Percentiles rank a stretch among this genome's conserved stretches.
These are phyloP conservation scores for Xylariomycetidae sp. DNA, from an alignment of 2,329 filamentous ascomycete genomes.

Conservation along the genomic window DNA sequence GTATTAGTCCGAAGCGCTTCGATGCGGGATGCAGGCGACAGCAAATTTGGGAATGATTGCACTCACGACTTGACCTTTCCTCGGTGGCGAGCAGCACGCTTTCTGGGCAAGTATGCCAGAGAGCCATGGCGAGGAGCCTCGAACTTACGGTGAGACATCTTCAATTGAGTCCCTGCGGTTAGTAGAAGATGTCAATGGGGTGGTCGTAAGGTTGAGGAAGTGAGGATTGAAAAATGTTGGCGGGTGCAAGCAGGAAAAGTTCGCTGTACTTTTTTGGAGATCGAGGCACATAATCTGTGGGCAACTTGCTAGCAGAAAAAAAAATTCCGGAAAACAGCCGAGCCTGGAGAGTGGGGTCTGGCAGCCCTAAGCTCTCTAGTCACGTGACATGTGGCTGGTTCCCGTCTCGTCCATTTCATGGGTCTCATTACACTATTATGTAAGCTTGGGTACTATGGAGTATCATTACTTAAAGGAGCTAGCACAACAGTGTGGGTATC, in stretches of 20 bases:
- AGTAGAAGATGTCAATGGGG: slow-evolving; percentile 29
- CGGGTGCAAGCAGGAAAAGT: slow-evolving; percentile 15
- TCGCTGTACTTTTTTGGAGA: slow-evolving; percentile 16
- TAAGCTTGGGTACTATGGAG: too few relatives aligned
- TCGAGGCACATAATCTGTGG: too few relatives aligned
- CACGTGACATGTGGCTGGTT: too few relatives aligned
- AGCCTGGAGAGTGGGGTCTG: slow-evolving; percentile 9
- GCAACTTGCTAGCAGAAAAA: too few relatives aligned
- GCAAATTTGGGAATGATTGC: slow-evolving; percentile 7
- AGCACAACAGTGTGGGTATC: too few relatives aligned
- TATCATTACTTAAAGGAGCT: too few relatives aligned
- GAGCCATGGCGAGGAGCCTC: slow-evolving; percentile 94
- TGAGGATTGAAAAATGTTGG: slow-evolving; percentile 17
- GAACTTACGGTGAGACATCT: slow-evolving; percentile 52
- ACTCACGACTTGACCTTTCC: slow-evolving; percentile 98
- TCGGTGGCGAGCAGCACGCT: slow-evolving; percentile 89
- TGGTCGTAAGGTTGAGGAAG: slow-evolving; percentile 21
- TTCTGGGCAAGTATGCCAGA: slow-evolving; percentile 81
- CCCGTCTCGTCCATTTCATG: too few relatives aligned
- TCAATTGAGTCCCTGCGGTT: slow-evolving; percentile 29
- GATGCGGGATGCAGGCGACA: too few relatives aligned
- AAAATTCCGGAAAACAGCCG: slow-evolving; percentile 23
- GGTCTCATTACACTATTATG: too few relatives aligned
- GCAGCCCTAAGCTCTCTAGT: too few relatives aligned
- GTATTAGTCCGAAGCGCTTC: too few relatives aligned